A percentile compares a stretch with the other conserved stretches of the same genome.
Evolutionary conservation across 2,329 filamentous ascomycete genomes (phyloP).

Genomic region (Colletotrichum incanum): DNA sequence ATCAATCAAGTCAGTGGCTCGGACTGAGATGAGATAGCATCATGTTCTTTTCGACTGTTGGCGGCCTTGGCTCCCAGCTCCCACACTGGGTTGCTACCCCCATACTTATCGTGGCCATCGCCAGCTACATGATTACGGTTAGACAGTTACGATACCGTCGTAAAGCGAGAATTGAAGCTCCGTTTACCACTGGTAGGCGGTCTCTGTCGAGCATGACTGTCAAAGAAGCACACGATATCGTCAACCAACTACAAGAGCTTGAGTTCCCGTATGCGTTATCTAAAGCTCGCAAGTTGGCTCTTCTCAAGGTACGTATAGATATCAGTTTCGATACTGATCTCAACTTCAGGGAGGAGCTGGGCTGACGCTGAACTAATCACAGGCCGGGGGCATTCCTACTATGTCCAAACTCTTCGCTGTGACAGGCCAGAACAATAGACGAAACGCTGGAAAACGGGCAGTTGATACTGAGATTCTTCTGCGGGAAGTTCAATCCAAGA

Average conservation of each 20-base stretch:
- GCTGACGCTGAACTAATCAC: not conserved
- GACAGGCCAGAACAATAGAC: constrained; percentile 63
- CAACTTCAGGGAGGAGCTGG: not conserved
- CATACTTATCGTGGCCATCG: not conserved
- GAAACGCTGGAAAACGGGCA: constrained; percentile 65
- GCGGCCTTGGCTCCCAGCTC: too few species aligned
- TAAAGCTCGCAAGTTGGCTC: constrained; percentile 70
- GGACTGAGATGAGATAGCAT: not conserved
- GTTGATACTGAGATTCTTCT: constrained; percentile 67
- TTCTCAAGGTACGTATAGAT: constrained; percentile 64
- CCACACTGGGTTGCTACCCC: not conserved
- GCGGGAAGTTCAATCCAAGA: constrained; percentile 61
- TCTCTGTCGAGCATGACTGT: constrained; percentile 35
- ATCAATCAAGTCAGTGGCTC: not conserved
- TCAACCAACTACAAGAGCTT: constrained; percentile 59
- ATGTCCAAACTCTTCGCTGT: constrained; percentile 65
- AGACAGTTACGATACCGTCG: constrained; percentile 17
- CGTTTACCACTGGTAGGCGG: constrained; percentile 8
- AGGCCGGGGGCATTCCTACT: constrained; percentile 67
- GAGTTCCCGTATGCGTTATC: constrained; percentile 70
- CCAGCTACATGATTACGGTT: constrained; percentile 10
- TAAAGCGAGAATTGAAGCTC: constrained; percentile 4
- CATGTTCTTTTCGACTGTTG: not conserved
- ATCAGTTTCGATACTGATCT: not conserved
- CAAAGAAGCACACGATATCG: constrained; percentile 54